Base-by-base conservation (phyloP, 225 moss, liverwort and hornwort genomes). In the Physcomitrium patens region DNA sequence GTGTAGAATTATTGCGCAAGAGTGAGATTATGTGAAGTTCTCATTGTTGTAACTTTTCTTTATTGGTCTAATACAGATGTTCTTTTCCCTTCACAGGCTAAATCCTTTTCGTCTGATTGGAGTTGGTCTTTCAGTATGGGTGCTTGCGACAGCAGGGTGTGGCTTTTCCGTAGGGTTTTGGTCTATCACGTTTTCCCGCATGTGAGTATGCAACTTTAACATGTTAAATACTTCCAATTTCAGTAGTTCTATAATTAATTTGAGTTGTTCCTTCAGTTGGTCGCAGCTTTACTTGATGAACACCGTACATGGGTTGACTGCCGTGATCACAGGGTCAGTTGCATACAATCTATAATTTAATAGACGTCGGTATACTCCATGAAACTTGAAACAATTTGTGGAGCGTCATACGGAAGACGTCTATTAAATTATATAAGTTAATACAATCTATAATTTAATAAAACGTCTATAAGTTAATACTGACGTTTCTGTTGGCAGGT, bases 21-120 rank as follows among this genome's bases (percentile, higher is more conserved):
- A 15, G 28, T 53, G 44, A 24, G n/a, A 26, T 22, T 10, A 50
- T 18, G 22, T 27, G 8, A 27, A 43, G 31, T 4, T 24, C 24
- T 1, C 24, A 2, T 12, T 16, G 53, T 53, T 15, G 53, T 53
- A 15, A 53, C 17, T 16, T 53, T 58, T 26, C 41, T 59, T n/a
- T 5, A 26, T 78, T 66, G 27, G 58, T 69, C 68, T 79, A 65
- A 81, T 44, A 6, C 23, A 11, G 12, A 43, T 2, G 61, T 60
- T 64, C 20, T 54, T 69, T 26, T 81, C 26, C 50, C 41, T 61
- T 7, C 69, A 56, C 86, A 89, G 89, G 53, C 63, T 70, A 59
- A 92, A 89, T 63, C 94, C 92, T 47, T 94, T 96, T 86, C 85
- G 96, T 63, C 76, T 96, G 24, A 96, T 96, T 43, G 94, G 96